Evolutionary conservation across 768 basidiomycete species (phyloP).

Genomic region (Suillus spraguei): DNA sequence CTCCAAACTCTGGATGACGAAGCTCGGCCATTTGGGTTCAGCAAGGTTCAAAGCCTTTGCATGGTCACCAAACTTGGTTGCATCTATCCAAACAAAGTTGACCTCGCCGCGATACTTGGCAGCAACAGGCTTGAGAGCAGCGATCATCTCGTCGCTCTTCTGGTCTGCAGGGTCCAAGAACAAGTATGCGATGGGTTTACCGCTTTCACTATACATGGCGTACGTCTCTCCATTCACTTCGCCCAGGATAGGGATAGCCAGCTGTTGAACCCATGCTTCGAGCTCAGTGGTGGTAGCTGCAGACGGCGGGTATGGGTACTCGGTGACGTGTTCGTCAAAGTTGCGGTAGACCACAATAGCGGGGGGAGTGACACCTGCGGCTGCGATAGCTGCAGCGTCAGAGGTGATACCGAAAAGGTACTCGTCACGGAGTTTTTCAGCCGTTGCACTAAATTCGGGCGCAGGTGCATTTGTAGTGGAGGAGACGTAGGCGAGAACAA

Average conservation of each 20-base stretch:
- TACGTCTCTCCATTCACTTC: slow-evolving; percentile 97
- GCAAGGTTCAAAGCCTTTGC: slow-evolving; percentile 89
- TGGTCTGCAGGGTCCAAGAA: slow-evolving; percentile 84
- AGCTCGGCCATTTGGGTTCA: slow-evolving; percentile 88
- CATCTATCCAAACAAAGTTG: slow-evolving; percentile 99
- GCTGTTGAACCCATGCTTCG: slow-evolving; percentile 76
- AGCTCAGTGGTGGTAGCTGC: slow-evolving; percentile 63
- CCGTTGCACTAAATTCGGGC: slow-evolving; percentile 74
- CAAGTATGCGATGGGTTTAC: slow-evolving; percentile 90
- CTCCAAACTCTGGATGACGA: slow-evolving; percentile 87
- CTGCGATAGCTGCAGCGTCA: slow-evolving; percentile 67
- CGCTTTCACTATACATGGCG: slow-evolving; percentile 74
- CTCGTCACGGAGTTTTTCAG: slow-evolving; percentile 88
- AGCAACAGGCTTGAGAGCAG: slow-evolving; percentile 74
- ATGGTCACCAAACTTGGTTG: slow-evolving; percentile 92
- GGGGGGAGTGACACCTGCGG: slow-evolving; percentile 77
- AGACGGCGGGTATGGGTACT: slow-evolving; percentile 63
- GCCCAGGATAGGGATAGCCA: slow-evolving; percentile 86
- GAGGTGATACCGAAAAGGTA: slow-evolving; percentile 90
- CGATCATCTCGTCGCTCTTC: slow-evolving; percentile 64
- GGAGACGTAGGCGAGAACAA: slow-evolving; percentile 82
- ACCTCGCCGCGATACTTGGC: slow-evolving; percentile 80
- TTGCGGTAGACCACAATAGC: slow-evolving; percentile 89
- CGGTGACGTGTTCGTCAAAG: slow-evolving; percentile 82
- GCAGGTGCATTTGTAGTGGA: slow-evolving; percentile 72